Base-by-base conservation (phyloP, 176 grass and related monocot genomes). In the Oryza officinalis region DNA sequence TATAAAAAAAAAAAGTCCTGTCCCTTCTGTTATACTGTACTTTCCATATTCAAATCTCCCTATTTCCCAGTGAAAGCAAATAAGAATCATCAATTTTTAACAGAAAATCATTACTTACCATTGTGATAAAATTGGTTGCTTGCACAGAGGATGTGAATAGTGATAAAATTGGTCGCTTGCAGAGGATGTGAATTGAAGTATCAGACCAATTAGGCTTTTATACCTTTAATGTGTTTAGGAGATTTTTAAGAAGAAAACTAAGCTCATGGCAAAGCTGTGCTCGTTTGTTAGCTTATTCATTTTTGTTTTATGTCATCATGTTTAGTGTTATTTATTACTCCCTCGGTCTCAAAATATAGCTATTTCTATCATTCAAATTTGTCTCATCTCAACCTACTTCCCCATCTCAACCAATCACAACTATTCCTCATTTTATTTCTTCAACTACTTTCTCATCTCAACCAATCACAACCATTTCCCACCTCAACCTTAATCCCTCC, bases 201-300 rank as follows among this genome's bases (percentile, higher is more conserved):
- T 30, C 0, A 0, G 11, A 25, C 35, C 37, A 12, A 20, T 71
- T 71, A 23, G 15, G 75, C 47, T 15, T 47, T 40, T 80, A 46
- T 63, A 47, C 30, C 37, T 0, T 22, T 72, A 37, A 13, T 28
- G 40, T 8, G 43, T 65, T 49, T 38, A 14, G 1, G 25, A 71
- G 32, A n/a, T 65, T 83, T 43, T 88, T 77, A 20, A 22, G 49
- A 37, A 23, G 18, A 78, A 30, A 64, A 27, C 12, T 33, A 50
- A 50, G 27, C 27, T 63, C 13, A 27, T 71, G 9, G 4, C 40
- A 52, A 59, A 59, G 41, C 27, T 75, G 10, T 20, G 26, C 37
- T 77, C 2, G 25, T 88, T 71, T 72, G n/a, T 41, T 78, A n/a
- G 43, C 74, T 65, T 77, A 64, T 72, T 65, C 57, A 66, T 50